Evolutionary conservation across 2,329 filamentous ascomycete genomes (phyloP), one percentile per base, ranked within the genome.

Genomic region (Sporothrix pallida): DNA sequence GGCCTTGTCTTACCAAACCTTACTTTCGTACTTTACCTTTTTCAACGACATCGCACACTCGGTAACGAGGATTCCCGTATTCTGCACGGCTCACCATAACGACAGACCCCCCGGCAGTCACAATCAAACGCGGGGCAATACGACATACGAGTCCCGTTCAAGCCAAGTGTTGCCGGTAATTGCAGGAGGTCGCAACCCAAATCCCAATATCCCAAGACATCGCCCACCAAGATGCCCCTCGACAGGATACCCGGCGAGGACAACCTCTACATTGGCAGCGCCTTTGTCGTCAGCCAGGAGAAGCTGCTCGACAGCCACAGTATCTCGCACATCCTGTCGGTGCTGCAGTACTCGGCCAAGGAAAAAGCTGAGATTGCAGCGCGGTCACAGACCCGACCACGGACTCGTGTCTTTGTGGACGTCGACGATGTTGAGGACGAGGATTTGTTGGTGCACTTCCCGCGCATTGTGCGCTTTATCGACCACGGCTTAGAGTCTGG

Each of bases 401-500:
- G 12, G 65, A 69, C 15, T 10, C 69, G 71, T 54, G 54, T 26
- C 1, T 75, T 42, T 72, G 92, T 98, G 76, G 92, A 97, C 77
- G 90, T 98, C 60, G 93, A 98, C 81, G 96, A 99, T 84, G 89
- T 95, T 70, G 93, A 95, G 23, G 94, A 98, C 79, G 91, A 95
- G 78, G 93, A 99, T 82, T 83, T 98, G 70, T 84, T 98, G 20
- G 88, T 92, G 75, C 90, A 97, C 81, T 91, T 98, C 75, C 89
- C 94, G 7, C 86, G 86, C 71, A 92, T 92, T 73, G 93, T 96
- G 78, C 87, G 86, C 67, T 99, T 97, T 82, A 97, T 98, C 78
- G 82, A 67, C 26, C 20, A 7, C 15, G 73, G 69, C 1, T 50
- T 70, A 4, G 23, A 42, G 23, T 37, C 58, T 0, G 73, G 73